Evolutionary conservation across 1,284 basidiomycete genomes (phyloP), one percentile per base, ranked within the genome.

Genomic region (Leccinum fallax): DNA sequence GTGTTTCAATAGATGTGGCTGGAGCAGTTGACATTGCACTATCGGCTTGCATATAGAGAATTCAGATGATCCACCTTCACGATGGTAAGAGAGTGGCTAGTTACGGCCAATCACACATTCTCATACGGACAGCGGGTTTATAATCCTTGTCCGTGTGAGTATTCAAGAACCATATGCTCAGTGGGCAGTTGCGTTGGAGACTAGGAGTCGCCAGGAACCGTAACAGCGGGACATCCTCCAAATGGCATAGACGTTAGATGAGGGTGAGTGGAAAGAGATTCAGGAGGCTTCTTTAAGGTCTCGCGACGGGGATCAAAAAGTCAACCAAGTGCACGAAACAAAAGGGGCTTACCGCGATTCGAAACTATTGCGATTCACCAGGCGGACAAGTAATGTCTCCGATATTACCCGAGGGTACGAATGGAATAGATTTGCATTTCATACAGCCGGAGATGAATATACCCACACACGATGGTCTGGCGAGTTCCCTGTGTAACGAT

Each of bases 1-100:
- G 67, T 5, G 72, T 72, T 60, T 69, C 30, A 62, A 58, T 1
- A 63, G 72, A 24, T 64, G 73, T 48, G 24, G 19, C 2, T 28
- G 57, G 16, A 7, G 28, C 6, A 26, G 58, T 43, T 46, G 53
- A 48, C 70, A 74, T 72, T 19, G 21, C 53, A 21, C 24, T 52
- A 16, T 36, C 16, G 49, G 19, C 2, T 26, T 51, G 54, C 38
- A 54, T 54, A 38, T 6, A 9, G 30, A 54, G 52, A 40, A 34
- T 24, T 48, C 36, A 57, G 34, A 56, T 53, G 46, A 57, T 38
- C 24, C 48, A 49, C 30, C 28, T 67, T 11, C 16, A 28, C 24
- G 57, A 32, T 16, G 58, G 49, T 19, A 28, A 21, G 19, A 28
- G 15, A 51, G 36, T 38, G 36, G 24, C 21, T 34, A 24, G 24